Conservation (phyloP, 805 yeast genomes). For the Yarrowia sp. region DNA sequence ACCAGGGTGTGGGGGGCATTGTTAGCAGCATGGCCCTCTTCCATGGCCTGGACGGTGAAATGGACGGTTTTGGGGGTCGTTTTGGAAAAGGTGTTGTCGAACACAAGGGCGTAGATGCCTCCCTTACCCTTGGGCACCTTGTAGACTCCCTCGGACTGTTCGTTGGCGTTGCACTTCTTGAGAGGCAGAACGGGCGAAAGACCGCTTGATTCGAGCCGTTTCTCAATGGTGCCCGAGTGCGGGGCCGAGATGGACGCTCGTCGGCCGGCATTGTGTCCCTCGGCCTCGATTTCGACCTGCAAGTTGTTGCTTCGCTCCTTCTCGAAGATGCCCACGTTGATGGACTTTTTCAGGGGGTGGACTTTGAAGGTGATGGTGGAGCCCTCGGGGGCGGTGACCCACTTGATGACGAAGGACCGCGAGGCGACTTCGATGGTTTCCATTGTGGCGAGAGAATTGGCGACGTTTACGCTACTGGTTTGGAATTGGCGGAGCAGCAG, state of each 20-base stretch:
- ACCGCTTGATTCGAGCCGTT: slow-evolving; percentile 63
- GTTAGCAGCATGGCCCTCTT: slow-evolving; percentile 39
- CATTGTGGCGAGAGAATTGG: slow-evolving; percentile 55
- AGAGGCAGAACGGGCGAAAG: slow-evolving; percentile 60
- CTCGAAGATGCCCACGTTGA: slow-evolving; percentile 45
- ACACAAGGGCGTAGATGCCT: slow-evolving; percentile 84
- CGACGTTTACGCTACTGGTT: too few relatives aligned
- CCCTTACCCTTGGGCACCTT: slow-evolving; percentile 59
- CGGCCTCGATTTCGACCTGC: slow-evolving; percentile 50
- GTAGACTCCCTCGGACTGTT: slow-evolving; percentile 66
- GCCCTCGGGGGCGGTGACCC: slow-evolving; percentile 81
- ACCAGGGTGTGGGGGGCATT: slow-evolving; percentile 27
- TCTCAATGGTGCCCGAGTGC: slow-evolving; percentile 47
- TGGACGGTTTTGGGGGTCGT: slow-evolving; percentile 80
- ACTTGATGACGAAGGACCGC: slow-evolving; percentile 85
- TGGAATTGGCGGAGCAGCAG: not conserved
- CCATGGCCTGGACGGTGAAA: slow-evolving; percentile 56
- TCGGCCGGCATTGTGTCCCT: slow-evolving; percentile 63
- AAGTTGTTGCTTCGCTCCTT: slow-evolving; percentile 28
- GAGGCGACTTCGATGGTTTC: slow-evolving; percentile 91
- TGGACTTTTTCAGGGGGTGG: slow-evolving; percentile 74
- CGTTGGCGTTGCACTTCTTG: slow-evolving; percentile 66
- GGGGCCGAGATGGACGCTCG: slow-evolving; percentile 46
- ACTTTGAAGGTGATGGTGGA: slow-evolving; percentile 77
- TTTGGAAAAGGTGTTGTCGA: slow-evolving; percentile 90